Evolutionary conservation across 140 eudicot species (phyloP), one percentile per base, ranked within the genome.

Genomic region (Senecio squalidus): DNA sequence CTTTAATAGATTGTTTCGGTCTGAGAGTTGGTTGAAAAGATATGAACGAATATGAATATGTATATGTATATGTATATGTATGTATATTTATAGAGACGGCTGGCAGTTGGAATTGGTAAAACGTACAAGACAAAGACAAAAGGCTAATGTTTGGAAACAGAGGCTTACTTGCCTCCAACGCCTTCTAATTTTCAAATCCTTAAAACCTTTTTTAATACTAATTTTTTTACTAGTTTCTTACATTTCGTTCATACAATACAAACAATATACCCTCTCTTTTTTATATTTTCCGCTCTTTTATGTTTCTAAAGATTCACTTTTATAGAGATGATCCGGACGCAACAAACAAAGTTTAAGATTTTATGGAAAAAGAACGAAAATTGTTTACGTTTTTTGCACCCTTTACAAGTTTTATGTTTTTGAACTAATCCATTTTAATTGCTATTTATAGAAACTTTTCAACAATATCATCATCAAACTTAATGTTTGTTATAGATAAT

Each of bases 151-250:
- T n/a, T n/a, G n/a, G n/a, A n/a, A n/a, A 62, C 38, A 49, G 59
- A 36, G 61, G 82, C 26, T 68, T 76, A 39, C 94, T 80, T 80
- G 80, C 51, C 68, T 64, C 41, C 60, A 61, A 83, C 73, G 79
- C 75, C 72, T 68, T 71, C 27, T 50, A 34, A 1, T 10, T 58
- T 36, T 48, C 51, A 23, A 36, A 16, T 46, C n/a, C n/a, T n/a
- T n/a, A n/a, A n/a, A n/a, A n/a, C n/a, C n/a, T n/a, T n/a, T n/a
- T n/a, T n/a, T n/a, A 41, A 22, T 15, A 6, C 21, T 4, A 36
- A 20, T 21, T 50, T 47, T 40, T 8, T 17, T 18, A 9, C 9
- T 27, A 29, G 15, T 14, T 44, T 26, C 6, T 43, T 16, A 4
- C 15, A 4, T 13, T 41, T 7, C n/a, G n/a, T n/a, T n/a, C n/a